Conservation (phyloP, 495 filamentous ascomycete species). For the Chaetomium tenue region DNA sequence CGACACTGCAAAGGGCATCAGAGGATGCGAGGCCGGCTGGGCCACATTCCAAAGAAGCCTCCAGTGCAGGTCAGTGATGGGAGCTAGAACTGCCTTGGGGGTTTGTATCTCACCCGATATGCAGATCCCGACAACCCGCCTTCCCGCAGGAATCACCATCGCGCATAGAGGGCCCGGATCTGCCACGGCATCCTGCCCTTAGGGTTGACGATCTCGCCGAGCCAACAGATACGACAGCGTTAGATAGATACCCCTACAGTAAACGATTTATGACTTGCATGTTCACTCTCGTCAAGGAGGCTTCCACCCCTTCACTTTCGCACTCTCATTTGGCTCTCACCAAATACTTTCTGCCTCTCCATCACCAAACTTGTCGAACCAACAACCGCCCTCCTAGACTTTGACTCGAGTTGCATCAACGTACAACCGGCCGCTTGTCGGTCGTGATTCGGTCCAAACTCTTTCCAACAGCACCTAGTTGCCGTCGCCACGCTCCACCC, state of each 20-base stretch:
- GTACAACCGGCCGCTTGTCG: no score
- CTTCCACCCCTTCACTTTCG: no score
- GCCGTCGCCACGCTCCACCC: no score
- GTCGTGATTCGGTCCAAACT: no score
- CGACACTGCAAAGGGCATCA: not conserved
- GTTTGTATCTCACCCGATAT: not conserved
- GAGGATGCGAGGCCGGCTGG: not conserved
- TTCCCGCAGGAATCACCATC: not conserved
- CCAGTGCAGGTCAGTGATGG: constrained; percentile 1
- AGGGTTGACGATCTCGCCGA: constrained; percentile 18
- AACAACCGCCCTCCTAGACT: no score
- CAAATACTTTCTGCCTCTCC: no score
- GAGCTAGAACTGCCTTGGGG: not conserved
- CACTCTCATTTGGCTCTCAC: no score
- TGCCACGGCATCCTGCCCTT: not conserved
- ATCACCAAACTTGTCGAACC: no score
- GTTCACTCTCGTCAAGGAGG: no score
- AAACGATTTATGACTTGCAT: constrained; percentile 32
- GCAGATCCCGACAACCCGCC: not conserved
- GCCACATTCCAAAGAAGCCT: not conserved
- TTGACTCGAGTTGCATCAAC: no score
- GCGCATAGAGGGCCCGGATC: not conserved
- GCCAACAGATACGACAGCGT: constrained; percentile 34
- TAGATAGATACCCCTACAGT: constrained; percentile 41
- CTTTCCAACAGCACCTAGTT: no score